These are phyloP conservation scores for Gardenia jasminoides DNA, from an alignment of 257 asterid genomes.

Conservation along the genomic window DNA sequence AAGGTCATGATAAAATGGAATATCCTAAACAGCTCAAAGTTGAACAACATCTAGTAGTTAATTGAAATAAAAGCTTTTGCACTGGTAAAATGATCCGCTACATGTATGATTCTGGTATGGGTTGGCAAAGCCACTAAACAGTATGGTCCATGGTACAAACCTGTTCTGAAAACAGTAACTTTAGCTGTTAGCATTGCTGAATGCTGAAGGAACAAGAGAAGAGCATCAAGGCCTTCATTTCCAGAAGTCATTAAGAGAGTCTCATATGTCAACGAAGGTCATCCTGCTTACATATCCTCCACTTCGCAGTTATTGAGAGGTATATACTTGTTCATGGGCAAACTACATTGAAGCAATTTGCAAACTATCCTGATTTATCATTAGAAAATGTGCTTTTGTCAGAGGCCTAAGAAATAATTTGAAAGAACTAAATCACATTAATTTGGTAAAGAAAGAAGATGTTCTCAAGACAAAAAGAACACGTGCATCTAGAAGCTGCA, in stretches of 20 bases:
- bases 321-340: constrained; percentile 20
- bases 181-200: constrained; percentile 6
- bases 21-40: neutral
- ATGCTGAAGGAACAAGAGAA: constrained; percentile 21
- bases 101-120: constrained; percentile 10
- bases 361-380: constrained; percentile 15
- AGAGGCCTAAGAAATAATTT: constrained; percentile 10
- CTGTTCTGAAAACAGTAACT: constrained; percentile 15
- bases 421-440: constrained; percentile 9
- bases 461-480: neutral
- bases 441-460: neutral
- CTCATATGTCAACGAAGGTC: constrained; percentile 8
- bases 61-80: neutral
- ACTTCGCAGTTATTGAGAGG: constrained; percentile 13
- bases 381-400: constrained; percentile 23
- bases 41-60: too few relatives aligned
- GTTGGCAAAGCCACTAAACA: constrained; percentile 17
- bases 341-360: constrained; percentile 19
- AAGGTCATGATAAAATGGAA: neutral
- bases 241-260: constrained; percentile 19
- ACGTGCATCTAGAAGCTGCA: constrained; percentile 8
- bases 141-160: constrained; percentile 23
- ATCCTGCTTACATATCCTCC: constrained; percentile 18
- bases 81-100: neutral
- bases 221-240: constrained; percentile 22